Percentiles rank a stretch among this genome's conserved stretches.
Evolutionary conservation across 192 early-diverging fungal species (phyloP).

Genomic region (Coemansia sp.): DNA sequence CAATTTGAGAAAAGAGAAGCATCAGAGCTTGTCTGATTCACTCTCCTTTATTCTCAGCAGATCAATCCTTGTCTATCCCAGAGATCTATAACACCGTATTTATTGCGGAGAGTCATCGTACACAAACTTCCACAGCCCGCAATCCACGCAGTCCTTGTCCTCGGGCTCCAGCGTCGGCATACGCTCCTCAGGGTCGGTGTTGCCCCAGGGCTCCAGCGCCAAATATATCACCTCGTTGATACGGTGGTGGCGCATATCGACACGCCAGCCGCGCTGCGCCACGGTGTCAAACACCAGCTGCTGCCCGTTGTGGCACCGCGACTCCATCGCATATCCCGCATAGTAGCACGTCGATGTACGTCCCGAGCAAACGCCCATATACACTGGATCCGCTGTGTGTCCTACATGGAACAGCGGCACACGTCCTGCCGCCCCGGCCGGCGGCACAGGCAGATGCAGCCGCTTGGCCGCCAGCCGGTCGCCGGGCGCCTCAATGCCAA

Average conservation of each 20-base stretch:
- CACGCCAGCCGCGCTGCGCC: slow-evolving; percentile 60
- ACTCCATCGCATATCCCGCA: slow-evolving; percentile 73
- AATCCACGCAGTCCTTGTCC: slow-evolving; percentile 69
- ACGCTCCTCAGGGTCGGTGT: slow-evolving; percentile 27
- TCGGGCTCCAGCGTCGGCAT: slow-evolving; percentile 41
- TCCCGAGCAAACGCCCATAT: slow-evolving; percentile 78
- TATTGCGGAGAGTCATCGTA: slow-evolving; percentile 53
- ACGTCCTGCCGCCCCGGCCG: slow-evolving; percentile 51
- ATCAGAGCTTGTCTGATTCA: neutral
- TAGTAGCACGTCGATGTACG: slow-evolving; percentile 65
- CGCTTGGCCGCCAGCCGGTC: slow-evolving; percentile 75
- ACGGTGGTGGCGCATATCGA: slow-evolving; percentile 77
- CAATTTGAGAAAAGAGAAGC: neutral
- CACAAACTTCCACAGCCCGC: slow-evolving; percentile 74
- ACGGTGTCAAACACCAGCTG: slow-evolving; percentile 70
- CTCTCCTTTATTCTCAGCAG: neutral
- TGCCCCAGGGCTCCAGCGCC: slow-evolving; percentile 53
- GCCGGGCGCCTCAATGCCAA: slow-evolving; percentile 83
- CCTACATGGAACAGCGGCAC: slow-evolving; percentile 91
- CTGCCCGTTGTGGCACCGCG: slow-evolving; percentile 80
- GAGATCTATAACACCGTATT: neutral
- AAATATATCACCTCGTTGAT: slow-evolving; percentile 75
- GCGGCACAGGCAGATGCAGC: slow-evolving; percentile 74
- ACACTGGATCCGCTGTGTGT: slow-evolving; percentile 89
- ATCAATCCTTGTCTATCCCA: neutral